Evolutionary conservation across 352 stramenopile genomes (phyloP).

Genomic region (Globisporangium perplexum): DNA sequence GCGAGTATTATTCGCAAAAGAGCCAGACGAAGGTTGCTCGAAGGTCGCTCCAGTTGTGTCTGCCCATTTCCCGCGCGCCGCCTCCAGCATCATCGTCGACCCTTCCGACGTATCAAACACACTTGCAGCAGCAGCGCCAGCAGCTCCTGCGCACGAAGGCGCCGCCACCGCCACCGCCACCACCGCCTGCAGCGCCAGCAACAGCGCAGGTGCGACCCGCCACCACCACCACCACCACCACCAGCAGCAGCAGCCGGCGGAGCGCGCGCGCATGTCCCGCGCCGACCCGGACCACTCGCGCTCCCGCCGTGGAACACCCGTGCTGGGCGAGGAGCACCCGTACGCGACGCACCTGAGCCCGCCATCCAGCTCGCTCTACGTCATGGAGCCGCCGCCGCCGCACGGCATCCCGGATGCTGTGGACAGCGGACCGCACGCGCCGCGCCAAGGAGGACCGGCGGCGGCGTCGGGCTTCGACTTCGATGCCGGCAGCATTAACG

Average conservation of each 20-base stretch:
- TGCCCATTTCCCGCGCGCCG: background rate
- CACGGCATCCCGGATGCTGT: constrained; percentile 19
- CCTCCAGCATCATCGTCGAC: background rate
- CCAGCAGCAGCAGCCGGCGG: no score
- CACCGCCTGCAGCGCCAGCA: no score
- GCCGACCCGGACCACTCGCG: constrained; percentile 14
- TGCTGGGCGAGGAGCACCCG: constrained; percentile 61
- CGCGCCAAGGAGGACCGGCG: constrained; percentile 1
- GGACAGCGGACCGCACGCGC: constrained; percentile 7
- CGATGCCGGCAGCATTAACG: constrained; percentile 18
- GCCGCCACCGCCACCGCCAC: background rate
- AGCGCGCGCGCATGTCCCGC: constrained; percentile 9
- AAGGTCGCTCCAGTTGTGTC: constrained; percentile 2
- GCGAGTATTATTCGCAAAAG: constrained; percentile 2
- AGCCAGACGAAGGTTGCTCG: constrained; percentile 11
- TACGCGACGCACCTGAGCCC: constrained; percentile 53
- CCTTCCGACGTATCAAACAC: no score
- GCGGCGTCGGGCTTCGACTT: constrained; percentile 2
- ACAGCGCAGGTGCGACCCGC: no score
- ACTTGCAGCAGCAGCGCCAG: no score
- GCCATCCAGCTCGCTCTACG: constrained; percentile 44
- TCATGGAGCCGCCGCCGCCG: constrained; percentile 57
- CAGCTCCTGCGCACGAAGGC: no score
- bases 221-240: no score
- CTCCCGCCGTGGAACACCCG: constrained; percentile 55